phyloP scores from a whole-genome alignment of 2,329 filamentous ascomycete genomes.

The Chaetoscypha palmicola region DNA sequence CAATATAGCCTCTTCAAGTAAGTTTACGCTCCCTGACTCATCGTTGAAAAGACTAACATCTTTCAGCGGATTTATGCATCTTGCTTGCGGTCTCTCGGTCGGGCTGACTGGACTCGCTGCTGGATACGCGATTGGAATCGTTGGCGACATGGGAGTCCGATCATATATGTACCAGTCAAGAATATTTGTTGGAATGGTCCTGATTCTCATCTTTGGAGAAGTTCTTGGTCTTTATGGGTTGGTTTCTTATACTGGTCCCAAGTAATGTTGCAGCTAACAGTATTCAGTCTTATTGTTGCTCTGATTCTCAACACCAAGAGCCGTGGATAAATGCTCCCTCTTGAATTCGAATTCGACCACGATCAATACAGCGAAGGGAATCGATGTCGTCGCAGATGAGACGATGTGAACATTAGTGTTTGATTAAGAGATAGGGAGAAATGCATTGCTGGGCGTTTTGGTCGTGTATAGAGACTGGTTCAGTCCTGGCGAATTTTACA shows the following conservation, averaged over 20 bases:
- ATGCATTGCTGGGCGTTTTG: conserved; percentile 30
- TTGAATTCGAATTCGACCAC: neutral
- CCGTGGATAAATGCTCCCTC: conserved; percentile 22
- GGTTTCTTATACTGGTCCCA: conserved; percentile 29
- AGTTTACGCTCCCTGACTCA: neutral
- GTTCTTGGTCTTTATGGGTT: conserved; percentile 93
- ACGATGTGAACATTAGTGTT: conserved; percentile 18
- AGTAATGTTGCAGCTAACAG: conserved; percentile 11
- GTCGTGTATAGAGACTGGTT: conserved; percentile 24
- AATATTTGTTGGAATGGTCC: conserved; percentile 72
- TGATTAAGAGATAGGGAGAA: conserved; percentile 19
- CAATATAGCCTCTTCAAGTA: conserved; percentile 35
- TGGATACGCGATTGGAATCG: conserved; percentile 81
- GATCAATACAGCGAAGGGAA: neutral
- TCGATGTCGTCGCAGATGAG: neutral
- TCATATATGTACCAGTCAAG: conserved; percentile 66
- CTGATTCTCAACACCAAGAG: conserved; percentile 84
- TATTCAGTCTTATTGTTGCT: conserved; percentile 76
- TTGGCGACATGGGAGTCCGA: conserved; percentile 82
- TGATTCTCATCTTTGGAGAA: conserved; percentile 82
- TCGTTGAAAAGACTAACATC: conserved; percentile 3
- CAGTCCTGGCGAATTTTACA: conserved; percentile 12
- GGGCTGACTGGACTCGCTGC: conserved; percentile 78
- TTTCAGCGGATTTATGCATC: conserved; percentile 71
- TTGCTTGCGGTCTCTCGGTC: conserved; percentile 75